These are phyloP conservation scores for Backusella westeae DNA, from an alignment of 192 early-diverging fungal species.

Conservation along the genomic window DNA sequence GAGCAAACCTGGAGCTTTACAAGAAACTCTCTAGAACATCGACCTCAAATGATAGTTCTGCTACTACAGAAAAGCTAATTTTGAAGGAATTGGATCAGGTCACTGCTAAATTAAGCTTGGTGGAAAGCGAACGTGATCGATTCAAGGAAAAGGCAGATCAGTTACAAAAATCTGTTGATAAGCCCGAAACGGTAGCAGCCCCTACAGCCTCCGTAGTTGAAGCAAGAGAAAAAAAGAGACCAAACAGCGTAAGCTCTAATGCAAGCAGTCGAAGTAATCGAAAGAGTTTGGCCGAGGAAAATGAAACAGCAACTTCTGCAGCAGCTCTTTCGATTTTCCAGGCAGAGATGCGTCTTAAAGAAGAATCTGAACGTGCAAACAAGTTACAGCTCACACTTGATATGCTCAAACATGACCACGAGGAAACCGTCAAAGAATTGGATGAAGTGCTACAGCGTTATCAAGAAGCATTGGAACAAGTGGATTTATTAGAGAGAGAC, in stretches of 20 bases:
- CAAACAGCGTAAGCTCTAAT: background rate
- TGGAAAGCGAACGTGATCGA: slow-evolving; percentile 14
- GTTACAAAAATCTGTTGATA: background rate
- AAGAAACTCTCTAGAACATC: slow-evolving; percentile 4
- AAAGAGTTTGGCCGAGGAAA: slow-evolving; percentile 8
- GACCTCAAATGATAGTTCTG: background rate
- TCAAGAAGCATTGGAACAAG: slow-evolving; percentile 17
- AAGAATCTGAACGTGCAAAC: slow-evolving; percentile 9
- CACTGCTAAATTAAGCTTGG: slow-evolving; percentile 6
- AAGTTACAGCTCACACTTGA: slow-evolving; percentile 7
- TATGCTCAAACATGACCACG: slow-evolving; percentile 4
- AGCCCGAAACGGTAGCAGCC: background rate
- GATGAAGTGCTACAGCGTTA: slow-evolving; percentile 21
- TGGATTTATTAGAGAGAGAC: slow-evolving; percentile 1
- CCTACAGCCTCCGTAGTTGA: background rate
- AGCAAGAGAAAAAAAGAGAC: background rate
- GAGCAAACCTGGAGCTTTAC: slow-evolving; percentile 9
- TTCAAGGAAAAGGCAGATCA: background rate
- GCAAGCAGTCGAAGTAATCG: background rate
- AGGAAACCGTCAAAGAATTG: slow-evolving; percentile 20
- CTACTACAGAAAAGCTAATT: background rate
- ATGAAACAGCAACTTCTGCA: slow-evolving; percentile 2
- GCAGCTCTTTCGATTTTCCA: slow-evolving; percentile 11
- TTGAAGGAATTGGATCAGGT: slow-evolving; percentile 24
- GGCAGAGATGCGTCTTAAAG: background rate